These are phyloP conservation scores for Chlamydomonas sp. DNA, from an alignment of 139 green algal genomes.

Conservation along the genomic window DNA sequence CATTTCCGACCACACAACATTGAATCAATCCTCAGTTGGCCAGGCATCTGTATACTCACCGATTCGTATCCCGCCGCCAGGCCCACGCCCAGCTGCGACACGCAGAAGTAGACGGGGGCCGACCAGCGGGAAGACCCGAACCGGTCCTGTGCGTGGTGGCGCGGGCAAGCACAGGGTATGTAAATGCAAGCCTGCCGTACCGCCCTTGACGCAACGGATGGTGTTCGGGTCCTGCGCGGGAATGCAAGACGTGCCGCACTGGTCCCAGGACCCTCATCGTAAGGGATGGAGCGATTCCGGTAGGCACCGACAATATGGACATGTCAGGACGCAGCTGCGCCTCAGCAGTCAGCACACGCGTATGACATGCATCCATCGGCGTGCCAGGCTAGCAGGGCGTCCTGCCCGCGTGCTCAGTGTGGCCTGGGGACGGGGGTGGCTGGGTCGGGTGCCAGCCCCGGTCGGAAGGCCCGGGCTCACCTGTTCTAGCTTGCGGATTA, in stretches of 20 bases:
- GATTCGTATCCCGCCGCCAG: conserved; percentile 2
- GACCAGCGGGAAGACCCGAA: conserved; percentile 30
- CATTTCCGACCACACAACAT: background rate
- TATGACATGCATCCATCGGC: too few relatives aligned
- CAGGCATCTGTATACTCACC: background rate
- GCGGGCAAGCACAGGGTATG: too few relatives aligned
- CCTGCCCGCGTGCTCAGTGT: background rate
- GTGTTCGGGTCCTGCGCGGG: background rate
- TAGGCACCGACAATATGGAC: too few relatives aligned
- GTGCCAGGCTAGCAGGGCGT: background rate
- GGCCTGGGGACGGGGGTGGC: background rate
- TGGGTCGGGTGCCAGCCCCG: background rate
- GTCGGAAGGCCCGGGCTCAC: background rate
- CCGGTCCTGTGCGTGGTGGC: background rate
- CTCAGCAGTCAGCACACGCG: too few relatives aligned
- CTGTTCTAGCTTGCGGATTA: conserved; percentile 39
- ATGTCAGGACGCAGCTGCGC: too few relatives aligned
- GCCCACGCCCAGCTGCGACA: conserved; percentile 12
- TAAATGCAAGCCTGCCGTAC: too few relatives aligned
- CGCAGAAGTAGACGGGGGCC: conserved; percentile 23
- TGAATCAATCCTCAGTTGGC: background rate
- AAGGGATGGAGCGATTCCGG: too few relatives aligned
- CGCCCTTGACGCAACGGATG: background rate
- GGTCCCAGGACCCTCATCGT: too few relatives aligned
- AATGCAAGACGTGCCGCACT: too few relatives aligned